These are phyloP conservation scores for Chytriomyces sp. DNA, from an alignment of 192 early-diverging fungal species.

Conservation along the genomic window DNA sequence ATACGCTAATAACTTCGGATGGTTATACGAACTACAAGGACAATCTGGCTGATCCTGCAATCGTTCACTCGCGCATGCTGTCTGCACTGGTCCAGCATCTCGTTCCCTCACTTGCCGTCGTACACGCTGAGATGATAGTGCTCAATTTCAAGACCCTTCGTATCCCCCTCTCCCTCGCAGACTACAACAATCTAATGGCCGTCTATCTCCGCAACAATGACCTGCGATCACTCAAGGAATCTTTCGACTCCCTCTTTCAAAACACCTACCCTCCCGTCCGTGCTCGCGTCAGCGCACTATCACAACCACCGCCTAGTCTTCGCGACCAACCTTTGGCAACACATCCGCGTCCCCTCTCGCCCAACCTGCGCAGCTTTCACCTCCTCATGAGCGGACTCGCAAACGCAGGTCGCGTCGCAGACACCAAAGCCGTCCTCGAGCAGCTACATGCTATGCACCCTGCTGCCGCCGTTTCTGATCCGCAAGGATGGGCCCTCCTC, in stretches of 20 bases:
- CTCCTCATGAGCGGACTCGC: constrained; percentile 23
- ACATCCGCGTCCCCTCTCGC: not conserved
- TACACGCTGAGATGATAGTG: constrained; percentile 21
- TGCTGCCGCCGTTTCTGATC: not conserved
- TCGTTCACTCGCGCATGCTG: constrained; percentile 17
- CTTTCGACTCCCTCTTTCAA: constrained; percentile 9
- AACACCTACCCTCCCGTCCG: not conserved
- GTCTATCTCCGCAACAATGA: constrained; percentile 24
- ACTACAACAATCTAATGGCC: constrained; percentile 33
- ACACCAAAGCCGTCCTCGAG: not conserved
- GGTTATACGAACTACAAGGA: not conserved
- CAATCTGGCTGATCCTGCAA: constrained; percentile 11
- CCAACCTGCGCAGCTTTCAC: constrained; percentile 21
- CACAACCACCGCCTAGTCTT: not conserved
- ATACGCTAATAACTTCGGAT: not conserved
- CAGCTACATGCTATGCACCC: not conserved
- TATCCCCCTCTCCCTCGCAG: constrained; percentile 6
- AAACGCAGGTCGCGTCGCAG: not conserved
- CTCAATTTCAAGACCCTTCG: constrained; percentile 11
- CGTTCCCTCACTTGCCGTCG: constrained; percentile 8
- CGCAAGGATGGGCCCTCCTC: not conserved
- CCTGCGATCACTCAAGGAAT: constrained; percentile 9
- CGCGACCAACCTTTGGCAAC: not conserved
- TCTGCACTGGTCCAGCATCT: constrained; percentile 14
- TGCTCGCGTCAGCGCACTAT: not conserved